Evolutionary conservation across 164 flowering plant genomes (phyloP).

Genomic region (Chloranthus sessilifolius): DNA sequence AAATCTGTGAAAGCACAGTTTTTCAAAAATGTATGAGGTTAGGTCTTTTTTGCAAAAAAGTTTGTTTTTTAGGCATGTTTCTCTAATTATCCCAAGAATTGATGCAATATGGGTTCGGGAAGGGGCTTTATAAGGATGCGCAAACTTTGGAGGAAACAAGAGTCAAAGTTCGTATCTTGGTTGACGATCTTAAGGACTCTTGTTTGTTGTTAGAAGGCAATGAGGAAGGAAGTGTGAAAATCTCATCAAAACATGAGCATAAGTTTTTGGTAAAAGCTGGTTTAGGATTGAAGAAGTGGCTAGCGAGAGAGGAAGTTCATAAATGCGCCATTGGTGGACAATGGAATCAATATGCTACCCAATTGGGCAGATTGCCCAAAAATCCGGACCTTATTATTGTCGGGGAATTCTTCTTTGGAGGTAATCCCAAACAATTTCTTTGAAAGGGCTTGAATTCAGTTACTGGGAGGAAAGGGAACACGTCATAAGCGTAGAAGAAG

Average conservation of each 20-base stretch:
- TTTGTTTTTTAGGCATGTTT: no score
- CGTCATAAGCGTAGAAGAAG: no score
- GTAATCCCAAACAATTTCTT: neutral
- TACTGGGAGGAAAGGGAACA: no score
- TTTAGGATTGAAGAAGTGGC: neutral
- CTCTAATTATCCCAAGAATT: no score
- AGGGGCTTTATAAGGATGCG: neutral
- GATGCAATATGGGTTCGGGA: neutral
- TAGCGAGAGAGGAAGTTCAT: neutral
- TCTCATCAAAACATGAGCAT: slow-evolving; percentile 1
- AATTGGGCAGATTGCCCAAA: neutral
- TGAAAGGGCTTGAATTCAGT: no score
- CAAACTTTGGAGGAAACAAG: neutral
- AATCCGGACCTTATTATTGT: slow-evolving; percentile 5
- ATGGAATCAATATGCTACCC: slow-evolving; percentile 4
- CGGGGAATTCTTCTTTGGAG: neutral
- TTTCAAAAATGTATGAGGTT: no score
- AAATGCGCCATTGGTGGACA: neutral
- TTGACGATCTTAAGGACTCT: neutral
- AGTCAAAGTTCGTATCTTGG: neutral
- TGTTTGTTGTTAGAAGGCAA: slow-evolving; percentile 1
- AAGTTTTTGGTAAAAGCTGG: slow-evolving; percentile 3
- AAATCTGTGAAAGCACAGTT: no score
- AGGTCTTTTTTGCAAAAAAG: no score
- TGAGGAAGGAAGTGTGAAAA: neutral